A percentile compares a stretch with the other conserved stretches of the same genome.
Evolutionary conservation across 257 asterid genomes (phyloP).

Genomic region (Salvia hispanica): DNA sequence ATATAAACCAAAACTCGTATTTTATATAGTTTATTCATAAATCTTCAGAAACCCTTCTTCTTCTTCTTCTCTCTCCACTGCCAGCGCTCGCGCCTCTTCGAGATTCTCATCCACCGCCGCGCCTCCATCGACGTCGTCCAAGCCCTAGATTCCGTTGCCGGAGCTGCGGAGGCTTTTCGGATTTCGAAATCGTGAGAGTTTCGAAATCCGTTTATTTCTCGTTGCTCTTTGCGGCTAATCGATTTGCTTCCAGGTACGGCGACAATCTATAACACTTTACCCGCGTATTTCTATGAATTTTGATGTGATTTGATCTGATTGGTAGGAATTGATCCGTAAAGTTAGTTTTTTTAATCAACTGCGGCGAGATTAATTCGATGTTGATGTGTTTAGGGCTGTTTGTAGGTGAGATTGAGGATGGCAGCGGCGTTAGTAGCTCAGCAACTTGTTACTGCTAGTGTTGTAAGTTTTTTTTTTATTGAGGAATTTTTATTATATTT

Average conservation of each 20-base stretch:
- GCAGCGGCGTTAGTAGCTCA: conserved; percentile 54
- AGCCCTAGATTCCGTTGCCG: conserved; percentile 37
- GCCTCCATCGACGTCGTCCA: conserved; percentile 25
- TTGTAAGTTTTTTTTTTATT: conserved; percentile 48
- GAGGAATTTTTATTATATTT: neutral
- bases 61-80: neutral
- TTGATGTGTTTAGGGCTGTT: conserved; percentile 34
- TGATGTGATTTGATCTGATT: conserved; percentile 15
- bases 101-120: conserved; percentile 47
- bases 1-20: no score
- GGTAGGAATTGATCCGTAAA: conserved; percentile 27
- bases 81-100: conserved; percentile 39
- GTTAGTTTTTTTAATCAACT: neutral
- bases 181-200: no score
- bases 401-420: conserved; percentile 49
- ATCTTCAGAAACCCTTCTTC: conserved; percentile 36
- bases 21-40: no score
- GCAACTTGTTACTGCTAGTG: conserved; percentile 59
- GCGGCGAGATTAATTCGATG: conserved; percentile 12
- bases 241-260: conserved; percentile 52
- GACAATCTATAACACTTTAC: conserved; percentile 30
- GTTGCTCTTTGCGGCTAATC: conserved; percentile 26
- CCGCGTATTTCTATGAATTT: neutral
- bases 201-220: no score
- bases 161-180: no score